phyloP scores from a whole-genome alignment of 805 yeast species.

The Ogataea methanolica region DNA sequence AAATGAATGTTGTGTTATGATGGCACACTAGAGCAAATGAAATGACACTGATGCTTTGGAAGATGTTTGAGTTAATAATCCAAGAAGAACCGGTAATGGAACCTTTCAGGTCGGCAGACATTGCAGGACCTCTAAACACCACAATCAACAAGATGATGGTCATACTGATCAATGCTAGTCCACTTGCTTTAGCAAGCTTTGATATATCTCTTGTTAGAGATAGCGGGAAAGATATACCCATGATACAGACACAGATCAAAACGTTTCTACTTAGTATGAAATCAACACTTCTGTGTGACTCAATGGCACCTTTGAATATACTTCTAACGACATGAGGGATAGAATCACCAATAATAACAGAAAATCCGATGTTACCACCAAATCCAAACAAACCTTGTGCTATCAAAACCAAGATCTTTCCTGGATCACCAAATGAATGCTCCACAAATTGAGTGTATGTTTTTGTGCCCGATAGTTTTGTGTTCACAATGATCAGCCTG shows the following conservation, averaged over 20 bases:
- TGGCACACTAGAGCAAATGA: slow-evolving; percentile 96
- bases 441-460: slow-evolving; percentile 85
- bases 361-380: slow-evolving; percentile 92
- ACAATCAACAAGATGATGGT: slow-evolving; percentile 69
- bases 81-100: slow-evolving; percentile 38
- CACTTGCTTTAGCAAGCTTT: slow-evolving; percentile 80
- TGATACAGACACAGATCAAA: slow-evolving; percentile 66
- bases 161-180: slow-evolving; percentile 85
- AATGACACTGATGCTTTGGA: slow-evolving; percentile 90
- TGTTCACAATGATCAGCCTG: slow-evolving; percentile 72
- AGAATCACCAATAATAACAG: slow-evolving; percentile 92
- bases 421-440: slow-evolving; percentile 70
- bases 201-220: slow-evolving; percentile 79
- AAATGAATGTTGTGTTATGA: slow-evolving; percentile 88
- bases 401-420: slow-evolving; percentile 60
- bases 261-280: slow-evolving; percentile 62
- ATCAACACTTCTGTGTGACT: slow-evolving; percentile 34
- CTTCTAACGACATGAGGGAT: slow-evolving; percentile 83
- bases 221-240: slow-evolving; percentile 75
- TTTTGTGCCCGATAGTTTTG: slow-evolving; percentile 68
- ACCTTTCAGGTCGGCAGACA: slow-evolving; percentile 45
- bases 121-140: slow-evolving; percentile 64
- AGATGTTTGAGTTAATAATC: slow-evolving; percentile 59
- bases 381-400: slow-evolving; percentile 88
- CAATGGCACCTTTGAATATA: slow-evolving; percentile 45